These are phyloP conservation scores for Allium sativum DNA, from an alignment of 106 monocot genomes.

Conservation along the genomic window DNA sequence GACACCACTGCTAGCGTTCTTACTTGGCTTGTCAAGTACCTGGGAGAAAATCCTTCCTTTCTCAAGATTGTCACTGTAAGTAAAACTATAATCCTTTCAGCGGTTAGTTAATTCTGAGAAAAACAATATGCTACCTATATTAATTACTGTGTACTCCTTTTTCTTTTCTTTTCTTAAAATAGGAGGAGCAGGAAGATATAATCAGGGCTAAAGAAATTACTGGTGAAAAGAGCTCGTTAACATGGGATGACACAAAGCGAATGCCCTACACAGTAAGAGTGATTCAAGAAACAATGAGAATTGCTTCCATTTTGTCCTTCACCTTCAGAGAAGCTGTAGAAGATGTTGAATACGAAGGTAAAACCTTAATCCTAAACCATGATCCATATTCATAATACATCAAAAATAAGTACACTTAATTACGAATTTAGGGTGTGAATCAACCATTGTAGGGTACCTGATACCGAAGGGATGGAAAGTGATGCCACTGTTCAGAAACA, in stretches of 20 bases:
- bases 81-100: neutral
- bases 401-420: too few relatives aligned
- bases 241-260: conserved; percentile 70
- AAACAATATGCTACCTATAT: too few relatives aligned
- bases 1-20: conserved; percentile 93
- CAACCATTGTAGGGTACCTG: conserved; percentile 48
- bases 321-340: conserved; percentile 94
- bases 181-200: conserved; percentile 90
- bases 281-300: conserved; percentile 87
- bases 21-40: conserved; percentile 94
- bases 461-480: conserved; percentile 99
- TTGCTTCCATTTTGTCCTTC: conserved; percentile 82
- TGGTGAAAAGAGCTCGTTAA: conserved; percentile 18
- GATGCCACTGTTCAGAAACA: conserved; percentile 84
- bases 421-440: neutral
- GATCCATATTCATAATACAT: too few relatives aligned
- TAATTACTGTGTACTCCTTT: too few relatives aligned
- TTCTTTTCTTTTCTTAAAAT: too few relatives aligned
- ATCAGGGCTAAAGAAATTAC: conserved; percentile 9
- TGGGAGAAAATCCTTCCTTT: conserved; percentile 68
- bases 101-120: too few relatives aligned
- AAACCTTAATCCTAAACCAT: too few relatives aligned
- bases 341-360: conserved; percentile 73
- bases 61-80: conserved; percentile 76
- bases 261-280: conserved; percentile 78